These are phyloP conservation scores for Teunomyces panamensis DNA, from an alignment of 805 yeast genomes.

Conservation along the genomic window DNA sequence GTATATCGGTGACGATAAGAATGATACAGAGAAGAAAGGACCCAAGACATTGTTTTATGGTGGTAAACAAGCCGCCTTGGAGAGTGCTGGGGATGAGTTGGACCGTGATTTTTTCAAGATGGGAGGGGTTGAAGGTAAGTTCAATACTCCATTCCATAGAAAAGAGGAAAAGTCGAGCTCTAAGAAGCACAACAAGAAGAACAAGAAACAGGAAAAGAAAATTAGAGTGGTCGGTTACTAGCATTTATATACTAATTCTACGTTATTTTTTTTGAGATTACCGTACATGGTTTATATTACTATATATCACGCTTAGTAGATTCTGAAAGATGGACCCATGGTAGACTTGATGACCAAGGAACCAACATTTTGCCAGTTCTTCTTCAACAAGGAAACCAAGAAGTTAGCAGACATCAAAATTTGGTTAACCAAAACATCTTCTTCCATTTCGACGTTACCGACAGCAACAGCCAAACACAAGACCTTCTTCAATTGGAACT, in stretches of 20 bases:
- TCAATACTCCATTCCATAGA: conserved; percentile 74
- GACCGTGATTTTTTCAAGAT: conserved; percentile 83
- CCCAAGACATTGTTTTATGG: conserved; percentile 58
- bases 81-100: conserved; percentile 75
- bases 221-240: conserved; percentile 17
- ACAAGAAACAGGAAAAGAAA: conserved; percentile 61
- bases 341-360: conserved; percentile 98
- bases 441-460: conserved; percentile 99
- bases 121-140: conserved; percentile 59
- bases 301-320: conserved; percentile 63
- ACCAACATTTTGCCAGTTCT: conserved; percentile 99
- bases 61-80: conserved; percentile 78
- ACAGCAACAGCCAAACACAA: conserved; percentile 99
- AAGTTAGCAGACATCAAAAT: conserved; percentile 98
- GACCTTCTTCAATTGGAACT: conserved; percentile 99
- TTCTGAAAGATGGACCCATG: conserved; percentile 99
- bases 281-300: conserved; percentile 7
- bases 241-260: not conserved
- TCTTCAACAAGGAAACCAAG: conserved; percentile 98
- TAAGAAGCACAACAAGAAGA: conserved; percentile 73
- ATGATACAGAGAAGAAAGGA: conserved; percentile 23
- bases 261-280: not conserved
- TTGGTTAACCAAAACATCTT: conserved; percentile 94
- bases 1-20: conserved; percentile 50
- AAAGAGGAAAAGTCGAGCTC: conserved; percentile 20